These are phyloP conservation scores for Penicillium sp. DNA, from an alignment of 2,329 filamentous ascomycete genomes.

Conservation along the genomic window DNA sequence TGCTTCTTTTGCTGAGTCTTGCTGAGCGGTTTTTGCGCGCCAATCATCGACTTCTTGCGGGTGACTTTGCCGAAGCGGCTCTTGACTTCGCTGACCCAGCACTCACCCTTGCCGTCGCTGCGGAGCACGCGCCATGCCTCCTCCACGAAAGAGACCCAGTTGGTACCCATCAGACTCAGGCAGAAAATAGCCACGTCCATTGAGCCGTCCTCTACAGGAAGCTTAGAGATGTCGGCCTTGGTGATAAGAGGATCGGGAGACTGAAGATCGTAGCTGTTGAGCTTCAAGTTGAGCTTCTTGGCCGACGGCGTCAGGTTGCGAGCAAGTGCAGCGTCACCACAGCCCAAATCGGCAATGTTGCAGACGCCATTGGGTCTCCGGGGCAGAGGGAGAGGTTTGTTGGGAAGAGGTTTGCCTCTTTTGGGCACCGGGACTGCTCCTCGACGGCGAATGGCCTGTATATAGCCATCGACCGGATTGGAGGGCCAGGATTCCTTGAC, in stretches of 20 bases:
- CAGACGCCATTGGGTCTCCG: slow-evolving; percentile 68
- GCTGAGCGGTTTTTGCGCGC: slow-evolving; percentile 41
- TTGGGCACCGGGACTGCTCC: slow-evolving; percentile 54
- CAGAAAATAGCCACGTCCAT: slow-evolving; percentile 93
- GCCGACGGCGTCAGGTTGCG: slow-evolving; percentile 62
- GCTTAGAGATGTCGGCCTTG: slow-evolving; percentile 80
- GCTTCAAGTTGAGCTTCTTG: slow-evolving; percentile 68
- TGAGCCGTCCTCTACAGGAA: slow-evolving; percentile 73
- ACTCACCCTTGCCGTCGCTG: slow-evolving; percentile 79
- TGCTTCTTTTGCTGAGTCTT: slow-evolving; percentile 47
- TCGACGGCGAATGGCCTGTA: slow-evolving; percentile 69
- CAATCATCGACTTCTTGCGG: slow-evolving; percentile 45
- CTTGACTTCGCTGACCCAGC: slow-evolving; percentile 98
- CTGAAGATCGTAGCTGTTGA: slow-evolving; percentile 87
- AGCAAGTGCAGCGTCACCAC: slow-evolving; percentile 84
- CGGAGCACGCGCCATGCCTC: slow-evolving; percentile 90
- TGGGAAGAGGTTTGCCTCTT: slow-evolving; percentile 39
- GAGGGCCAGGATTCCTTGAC: slow-evolving; percentile 89
- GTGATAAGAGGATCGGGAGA: slow-evolving; percentile 75
- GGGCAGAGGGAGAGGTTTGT: slow-evolving; percentile 58
- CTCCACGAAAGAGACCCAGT: slow-evolving; percentile 96
- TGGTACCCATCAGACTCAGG: slow-evolving; percentile 96
- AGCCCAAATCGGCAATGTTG: slow-evolving; percentile 88
- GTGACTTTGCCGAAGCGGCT: slow-evolving; percentile 73
- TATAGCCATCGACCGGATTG: slow-evolving; percentile 90